These are phyloP conservation scores for Scedosporium minutisporum DNA, from an alignment of 2,329 filamentous ascomycete species.

Conservation along the genomic window DNA sequence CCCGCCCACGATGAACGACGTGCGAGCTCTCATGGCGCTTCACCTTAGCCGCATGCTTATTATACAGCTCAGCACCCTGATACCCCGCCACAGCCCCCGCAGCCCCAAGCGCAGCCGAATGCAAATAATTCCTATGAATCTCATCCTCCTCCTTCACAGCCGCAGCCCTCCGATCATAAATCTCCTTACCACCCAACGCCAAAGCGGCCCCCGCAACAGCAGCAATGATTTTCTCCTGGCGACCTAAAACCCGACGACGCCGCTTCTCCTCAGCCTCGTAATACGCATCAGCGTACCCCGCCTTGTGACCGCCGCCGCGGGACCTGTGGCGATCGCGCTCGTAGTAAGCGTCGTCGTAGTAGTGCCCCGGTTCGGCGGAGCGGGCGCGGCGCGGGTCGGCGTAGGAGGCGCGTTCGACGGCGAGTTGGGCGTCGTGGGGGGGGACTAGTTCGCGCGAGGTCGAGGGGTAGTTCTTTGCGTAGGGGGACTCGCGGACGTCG, in stretches of 20 bases:
- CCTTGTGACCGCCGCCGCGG: slow-evolving; percentile 28
- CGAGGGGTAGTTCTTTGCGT: slow-evolving; percentile 27
- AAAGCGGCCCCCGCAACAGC: slow-evolving; percentile 56
- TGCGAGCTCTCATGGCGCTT: slow-evolving; percentile 41
- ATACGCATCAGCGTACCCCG: slow-evolving; percentile 38
- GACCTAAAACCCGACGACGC: slow-evolving; percentile 40
- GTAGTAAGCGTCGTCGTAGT: slow-evolving; percentile 44
- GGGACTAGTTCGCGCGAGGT: slow-evolving; percentile 45
- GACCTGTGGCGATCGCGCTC: slow-evolving; percentile 31
- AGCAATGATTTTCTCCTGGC: slow-evolving; percentile 57
- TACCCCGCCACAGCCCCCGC: slow-evolving; percentile 56
- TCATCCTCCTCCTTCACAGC: slow-evolving; percentile 34
- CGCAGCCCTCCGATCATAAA: slow-evolving; percentile 54
- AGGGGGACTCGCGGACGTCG: slow-evolving; percentile 25
- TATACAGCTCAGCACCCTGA: slow-evolving; percentile 53
- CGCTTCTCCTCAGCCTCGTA: slow-evolving; percentile 51
- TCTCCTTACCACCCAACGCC: slow-evolving; percentile 56
- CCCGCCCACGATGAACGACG: slow-evolving; percentile 42
- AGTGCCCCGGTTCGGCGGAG: slow-evolving; percentile 51
- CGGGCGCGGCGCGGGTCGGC: slow-evolving; percentile 49
- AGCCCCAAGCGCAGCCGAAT: slow-evolving; percentile 51
- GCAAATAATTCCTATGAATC: slow-evolving; percentile 48
- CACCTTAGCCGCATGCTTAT: slow-evolving; percentile 46
- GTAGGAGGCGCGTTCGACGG: slow-evolving; percentile 63
- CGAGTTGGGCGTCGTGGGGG: slow-evolving; percentile 51